phyloP scores from a whole-genome alignment of 306 rosid species.

The Pueraria montana region DNA sequence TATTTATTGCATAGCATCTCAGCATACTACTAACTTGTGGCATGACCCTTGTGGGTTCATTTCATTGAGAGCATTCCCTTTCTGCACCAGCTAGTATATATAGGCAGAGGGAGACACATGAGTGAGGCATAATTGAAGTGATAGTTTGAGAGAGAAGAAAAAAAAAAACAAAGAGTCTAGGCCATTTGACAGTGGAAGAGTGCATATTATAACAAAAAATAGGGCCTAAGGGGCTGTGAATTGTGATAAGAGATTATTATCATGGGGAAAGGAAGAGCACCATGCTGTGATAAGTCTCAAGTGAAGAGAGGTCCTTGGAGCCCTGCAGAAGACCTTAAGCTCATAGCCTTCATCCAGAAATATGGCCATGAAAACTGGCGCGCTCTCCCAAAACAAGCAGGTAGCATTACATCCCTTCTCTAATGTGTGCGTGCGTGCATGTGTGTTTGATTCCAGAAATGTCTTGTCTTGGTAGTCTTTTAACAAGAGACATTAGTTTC shows the following conservation, averaged over 20 bases:
- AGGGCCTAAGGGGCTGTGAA: background rate
- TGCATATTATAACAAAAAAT: background rate
- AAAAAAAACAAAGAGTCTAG: background rate
- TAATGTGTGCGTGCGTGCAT: background rate
- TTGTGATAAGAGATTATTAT: slow-evolving; percentile 25
- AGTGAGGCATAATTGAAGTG: slow-evolving; percentile 18
- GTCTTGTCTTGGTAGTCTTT: background rate
- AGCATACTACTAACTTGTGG: slow-evolving; percentile 50
- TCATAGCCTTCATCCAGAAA: slow-evolving; percentile 84
- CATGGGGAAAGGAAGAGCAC: slow-evolving; percentile 97
- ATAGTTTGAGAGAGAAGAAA: slow-evolving; percentile 19
- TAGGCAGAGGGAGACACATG: slow-evolving; percentile 12
- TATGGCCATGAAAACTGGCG: slow-evolving; percentile 98
- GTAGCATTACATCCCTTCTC: slow-evolving; percentile 44
- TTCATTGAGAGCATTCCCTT: slow-evolving; percentile 14
- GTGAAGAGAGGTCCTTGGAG: slow-evolving; percentile 99
- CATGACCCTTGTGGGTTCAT: slow-evolving; percentile 67
- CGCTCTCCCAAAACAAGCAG: slow-evolving; percentile 94
- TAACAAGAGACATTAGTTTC: background rate
- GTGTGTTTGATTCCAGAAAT: background rate
- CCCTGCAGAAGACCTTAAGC: slow-evolving; percentile 85
- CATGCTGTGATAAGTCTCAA: slow-evolving; percentile 87
- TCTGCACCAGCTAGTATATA: slow-evolving; percentile 35
- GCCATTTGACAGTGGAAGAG: background rate
- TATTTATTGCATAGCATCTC: slow-evolving; percentile 56